Evolutionary conservation across 345 rosid species (phyloP), one percentile per base, ranked within the genome.

Genomic region (Rubroshorea leprosula): DNA sequence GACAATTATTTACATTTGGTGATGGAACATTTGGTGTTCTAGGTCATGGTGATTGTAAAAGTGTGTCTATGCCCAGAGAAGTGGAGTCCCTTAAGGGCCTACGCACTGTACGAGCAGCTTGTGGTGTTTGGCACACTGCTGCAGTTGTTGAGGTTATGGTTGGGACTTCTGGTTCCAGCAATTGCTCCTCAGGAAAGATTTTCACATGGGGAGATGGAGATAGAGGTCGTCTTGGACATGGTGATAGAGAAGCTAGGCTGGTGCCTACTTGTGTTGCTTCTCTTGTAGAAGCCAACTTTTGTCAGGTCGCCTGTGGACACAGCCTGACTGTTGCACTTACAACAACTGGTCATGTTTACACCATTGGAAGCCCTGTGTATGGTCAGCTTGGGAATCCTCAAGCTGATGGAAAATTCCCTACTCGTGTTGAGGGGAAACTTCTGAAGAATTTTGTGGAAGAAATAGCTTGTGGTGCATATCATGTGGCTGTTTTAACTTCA

Each of bases 131-230:
- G 94, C 94, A 86, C 72, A 77, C 87, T 60, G 94, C 90, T 68
- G 94, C 94, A 16, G 79, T 86, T 64, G 85, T 86, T 55, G 94
- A 86, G 76, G 82, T 86, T 52, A 79, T 86, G 87, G 90, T 76
- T 60, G 94, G 85, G 55, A 72, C 79, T 76, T 78, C 90, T 43
- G 76, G 75, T 68, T 81, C 89, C 51, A 86, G 94, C 68, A 83
- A 83, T 60, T 83, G 87, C 62, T 83, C 90, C 27, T 83, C 84
- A 35, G 94, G 83, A 23, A 86, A 83, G 65, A 80, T 86, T 61
- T 86, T 83, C 63, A 86, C 94, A 18, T 86, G 94, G 94, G 94
- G 94, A 16, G 94, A 86, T 67, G 94, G 90, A 62, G 90, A 86
- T 72, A 83, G 78, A 69, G 80, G 85, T 49, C 80, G 83, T 57